Conservation (phyloP, 1,284 basidiomycete species). For the Leccinum subrobustum region DNA sequence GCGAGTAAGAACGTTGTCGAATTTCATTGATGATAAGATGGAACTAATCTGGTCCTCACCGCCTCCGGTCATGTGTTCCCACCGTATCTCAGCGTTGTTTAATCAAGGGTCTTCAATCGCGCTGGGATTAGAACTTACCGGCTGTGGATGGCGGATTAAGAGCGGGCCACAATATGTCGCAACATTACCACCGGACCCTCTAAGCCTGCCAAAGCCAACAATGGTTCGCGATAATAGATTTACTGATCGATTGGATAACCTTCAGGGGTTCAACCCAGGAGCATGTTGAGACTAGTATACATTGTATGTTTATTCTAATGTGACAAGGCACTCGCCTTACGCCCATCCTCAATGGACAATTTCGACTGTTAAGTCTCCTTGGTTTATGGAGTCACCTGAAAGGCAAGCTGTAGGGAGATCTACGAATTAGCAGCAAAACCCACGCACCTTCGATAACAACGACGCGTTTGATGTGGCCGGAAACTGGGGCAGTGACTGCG, state of each 20-base stretch:
- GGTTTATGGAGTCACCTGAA: conserved; percentile 82
- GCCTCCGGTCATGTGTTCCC: conserved; percentile 16
- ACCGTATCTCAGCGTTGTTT: conserved; percentile 19
- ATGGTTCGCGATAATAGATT: background rate
- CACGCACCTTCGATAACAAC: conserved; percentile 76
- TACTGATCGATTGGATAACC: background rate
- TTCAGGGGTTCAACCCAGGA: conserved; percentile 1
- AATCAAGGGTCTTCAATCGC: conserved; percentile 6
- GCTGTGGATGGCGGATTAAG: conserved; percentile 3
- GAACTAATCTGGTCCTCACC: conserved; percentile 2
- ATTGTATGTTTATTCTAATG: conserved; percentile 20
- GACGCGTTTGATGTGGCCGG: conserved; percentile 92
- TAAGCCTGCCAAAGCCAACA: conserved; percentile 19
- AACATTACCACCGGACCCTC: conserved; percentile 13
- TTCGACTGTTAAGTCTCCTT: conserved; percentile 85
- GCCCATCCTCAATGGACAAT: conserved; percentile 61
- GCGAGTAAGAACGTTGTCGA: conserved; percentile 16
- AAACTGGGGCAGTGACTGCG: conserved; percentile 91
- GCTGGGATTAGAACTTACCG: conserved; percentile 8
- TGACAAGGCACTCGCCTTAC: conserved; percentile 7
- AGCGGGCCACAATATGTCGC: conserved; percentile 9
- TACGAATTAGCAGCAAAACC: conserved; percentile 1
- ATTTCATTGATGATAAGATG: conserved; percentile 26
- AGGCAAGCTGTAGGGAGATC: conserved; percentile 11
- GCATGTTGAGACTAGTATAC: conserved; percentile 21